These are phyloP conservation scores for Aspergillus aculeatinus DNA, from an alignment of 2,329 filamentous ascomycete genomes.

Conservation along the genomic window DNA sequence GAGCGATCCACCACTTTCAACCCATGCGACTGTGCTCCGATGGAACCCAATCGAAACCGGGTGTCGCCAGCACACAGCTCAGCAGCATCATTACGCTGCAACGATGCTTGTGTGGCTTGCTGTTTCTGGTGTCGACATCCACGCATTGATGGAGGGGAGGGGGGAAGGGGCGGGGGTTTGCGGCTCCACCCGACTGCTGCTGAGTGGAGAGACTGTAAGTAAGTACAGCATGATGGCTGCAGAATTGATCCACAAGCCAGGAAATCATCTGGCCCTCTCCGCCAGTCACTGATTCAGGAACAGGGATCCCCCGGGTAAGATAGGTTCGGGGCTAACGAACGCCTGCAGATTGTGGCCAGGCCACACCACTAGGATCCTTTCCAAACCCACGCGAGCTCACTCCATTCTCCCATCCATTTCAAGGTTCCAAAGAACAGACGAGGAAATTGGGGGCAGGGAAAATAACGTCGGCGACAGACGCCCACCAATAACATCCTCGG, in stretches of 20 bases:
- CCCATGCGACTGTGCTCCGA: neutral
- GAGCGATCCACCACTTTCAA: too few species aligned
- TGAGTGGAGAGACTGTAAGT: slow-evolving; percentile 5
- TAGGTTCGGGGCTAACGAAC: slow-evolving; percentile 14
- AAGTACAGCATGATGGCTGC: slow-evolving; percentile 6
- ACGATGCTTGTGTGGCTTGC: neutral
- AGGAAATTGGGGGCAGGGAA: neutral
- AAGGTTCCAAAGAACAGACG: neutral
- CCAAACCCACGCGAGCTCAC: slow-evolving; percentile 1
- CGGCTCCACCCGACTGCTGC: neutral
- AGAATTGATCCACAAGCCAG: slow-evolving; percentile 10
- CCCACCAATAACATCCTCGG: neutral
- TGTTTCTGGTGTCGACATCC: neutral
- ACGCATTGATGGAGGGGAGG: too few species aligned
- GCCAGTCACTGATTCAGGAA: slow-evolving; percentile 7
- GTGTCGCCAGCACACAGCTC: neutral
- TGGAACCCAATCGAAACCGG: neutral
- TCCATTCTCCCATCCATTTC: neutral
- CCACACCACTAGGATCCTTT: neutral
- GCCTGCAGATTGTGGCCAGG: slow-evolving; percentile 8
- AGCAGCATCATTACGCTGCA: neutral
- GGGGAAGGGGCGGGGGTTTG: neutral
- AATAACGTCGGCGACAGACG: neutral
- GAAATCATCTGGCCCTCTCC: slow-evolving; percentile 5
- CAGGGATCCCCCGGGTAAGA: slow-evolving; percentile 11